phyloP scores from a whole-genome alignment of 192 early-diverging fungal species.

The Coemansia sp. region DNA sequence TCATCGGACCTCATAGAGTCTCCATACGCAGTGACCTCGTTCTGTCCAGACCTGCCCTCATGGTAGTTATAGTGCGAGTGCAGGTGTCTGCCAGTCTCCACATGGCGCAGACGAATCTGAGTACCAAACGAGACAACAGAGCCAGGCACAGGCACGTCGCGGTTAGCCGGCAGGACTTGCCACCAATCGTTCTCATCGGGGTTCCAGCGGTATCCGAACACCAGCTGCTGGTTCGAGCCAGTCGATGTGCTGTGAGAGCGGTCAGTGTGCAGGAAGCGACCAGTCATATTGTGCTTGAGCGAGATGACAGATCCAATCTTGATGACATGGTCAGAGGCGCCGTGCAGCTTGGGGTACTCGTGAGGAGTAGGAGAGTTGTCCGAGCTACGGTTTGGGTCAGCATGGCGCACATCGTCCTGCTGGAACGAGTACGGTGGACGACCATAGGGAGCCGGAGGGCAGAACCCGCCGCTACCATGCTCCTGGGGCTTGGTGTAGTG shows the following conservation, averaged over 20 bases:
- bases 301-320: conserved; percentile 59
- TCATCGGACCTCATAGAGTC: conserved; percentile 56
- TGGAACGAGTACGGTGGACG: conserved; percentile 40
- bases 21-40: conserved; percentile 63
- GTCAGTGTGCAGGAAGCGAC: conserved; percentile 59
- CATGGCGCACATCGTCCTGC: conserved; percentile 50
- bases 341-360: conserved; percentile 49
- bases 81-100: conserved; percentile 57
- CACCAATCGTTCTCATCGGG: conserved; percentile 52
- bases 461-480: conserved; percentile 28
- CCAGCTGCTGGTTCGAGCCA: conserved; percentile 63
- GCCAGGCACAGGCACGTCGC: conserved; percentile 42
- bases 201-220: conserved; percentile 58
- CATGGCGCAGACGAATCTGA: conserved; percentile 60
- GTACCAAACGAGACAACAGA: conserved; percentile 54
- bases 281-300: conserved; percentile 64
- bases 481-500: conserved; percentile 12
- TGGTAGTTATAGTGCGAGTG: conserved; percentile 61
- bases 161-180: conserved; percentile 61
- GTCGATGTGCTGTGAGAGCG: conserved; percentile 48
- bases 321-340: conserved; percentile 33
- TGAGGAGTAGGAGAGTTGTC: conserved; percentile 49
- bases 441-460: conserved; percentile 32
- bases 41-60: conserved; percentile 58
- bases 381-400: conserved; percentile 44